Evolutionary conservation across 768 basidiomycete species (phyloP).

Genomic region (Botryobasidium botryosum): DNA sequence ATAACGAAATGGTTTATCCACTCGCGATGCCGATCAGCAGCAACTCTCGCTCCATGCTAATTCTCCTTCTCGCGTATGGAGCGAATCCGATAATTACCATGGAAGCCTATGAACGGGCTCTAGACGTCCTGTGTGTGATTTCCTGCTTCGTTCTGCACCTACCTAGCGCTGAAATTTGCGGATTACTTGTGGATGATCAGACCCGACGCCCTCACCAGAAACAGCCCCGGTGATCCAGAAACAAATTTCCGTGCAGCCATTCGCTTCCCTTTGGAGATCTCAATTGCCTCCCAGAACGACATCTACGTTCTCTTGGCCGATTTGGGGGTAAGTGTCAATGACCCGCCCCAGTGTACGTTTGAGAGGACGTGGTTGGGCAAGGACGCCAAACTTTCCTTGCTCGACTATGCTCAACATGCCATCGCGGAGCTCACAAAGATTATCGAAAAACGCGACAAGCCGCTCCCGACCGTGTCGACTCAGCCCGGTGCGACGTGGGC

Average conservation of each 20-base stretch:
- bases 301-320: slow-evolving; percentile 17
- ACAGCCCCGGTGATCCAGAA: no score
- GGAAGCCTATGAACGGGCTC: slow-evolving; percentile 17
- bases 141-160: neutral
- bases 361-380: no score
- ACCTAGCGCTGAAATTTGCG: no score
- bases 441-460: no score
- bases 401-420: slow-evolving; percentile 14
- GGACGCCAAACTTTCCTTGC: no score
- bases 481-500: neutral
- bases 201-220: no score
- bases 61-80: slow-evolving; percentile 19
- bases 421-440: slow-evolving; percentile 8
- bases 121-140: slow-evolving; percentile 13
- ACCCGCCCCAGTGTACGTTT: no score
- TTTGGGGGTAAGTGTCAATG: no score
- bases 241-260: neutral
- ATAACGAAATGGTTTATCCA: slow-evolving; percentile 16
- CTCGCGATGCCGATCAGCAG: slow-evolving; percentile 17
- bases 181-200: neutral
- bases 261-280: slow-evolving; percentile 17
- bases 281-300: slow-evolving; percentile 15
- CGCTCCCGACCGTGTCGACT: neutral
- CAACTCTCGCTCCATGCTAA: slow-evolving; percentile 17
- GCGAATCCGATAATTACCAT: slow-evolving; percentile 15